A percentile compares a stretch with the other conserved stretches of the same genome.
Evolutionary conservation across 1,139 yeast genomes (phyloP).

Genomic region (Candida frijolesensis): DNA sequence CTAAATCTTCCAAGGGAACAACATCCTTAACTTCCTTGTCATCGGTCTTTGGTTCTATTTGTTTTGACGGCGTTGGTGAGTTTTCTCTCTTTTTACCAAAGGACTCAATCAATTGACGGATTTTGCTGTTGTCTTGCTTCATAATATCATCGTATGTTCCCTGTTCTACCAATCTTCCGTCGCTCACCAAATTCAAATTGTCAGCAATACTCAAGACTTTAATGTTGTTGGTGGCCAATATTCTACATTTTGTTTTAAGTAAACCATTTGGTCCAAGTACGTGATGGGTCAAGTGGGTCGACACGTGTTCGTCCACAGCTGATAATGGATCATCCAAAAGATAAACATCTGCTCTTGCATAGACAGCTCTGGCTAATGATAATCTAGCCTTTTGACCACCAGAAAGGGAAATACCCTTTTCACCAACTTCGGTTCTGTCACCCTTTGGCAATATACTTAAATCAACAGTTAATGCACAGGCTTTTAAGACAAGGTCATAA

Average conservation of each 20-base stretch:
- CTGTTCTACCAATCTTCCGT: slow-evolving; percentile 78
- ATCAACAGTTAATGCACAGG: slow-evolving; percentile 41
- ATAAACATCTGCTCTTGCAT: slow-evolving; percentile 40
- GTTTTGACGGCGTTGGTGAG: slow-evolving; percentile 14
- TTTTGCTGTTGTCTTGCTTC: slow-evolving; percentile 52
- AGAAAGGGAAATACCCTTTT: slow-evolving; percentile 42
- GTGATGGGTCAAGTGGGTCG: slow-evolving; percentile 33
- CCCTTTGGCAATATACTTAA: slow-evolving; percentile 38
- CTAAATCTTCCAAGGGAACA: slow-evolving; percentile 26
- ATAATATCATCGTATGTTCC: slow-evolving; percentile 68
- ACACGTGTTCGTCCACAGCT: slow-evolving; percentile 43
- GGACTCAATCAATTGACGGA: slow-evolving; percentile 68
- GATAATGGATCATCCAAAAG: slow-evolving; percentile 38
- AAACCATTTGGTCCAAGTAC: slow-evolving; percentile 81
- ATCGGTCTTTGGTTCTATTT: slow-evolving; percentile 13
- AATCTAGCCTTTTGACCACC: slow-evolving; percentile 46
- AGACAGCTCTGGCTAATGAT: slow-evolving; percentile 42
- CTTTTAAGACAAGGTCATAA: slow-evolving; percentile 33
- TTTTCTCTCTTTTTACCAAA: slow-evolving; percentile 60
- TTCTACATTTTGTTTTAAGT: slow-evolving; percentile 70
- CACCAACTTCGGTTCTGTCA: slow-evolving; percentile 43
- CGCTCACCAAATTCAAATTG: slow-evolving; percentile 68
- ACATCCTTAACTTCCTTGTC: slow-evolving; percentile 15
- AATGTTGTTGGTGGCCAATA: slow-evolving; percentile 88
- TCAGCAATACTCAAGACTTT: slow-evolving; percentile 82